These are phyloP conservation scores for Trichocomaceae sp. DNA, from an alignment of 2,329 filamentous ascomycete species.

Conservation along the genomic window DNA sequence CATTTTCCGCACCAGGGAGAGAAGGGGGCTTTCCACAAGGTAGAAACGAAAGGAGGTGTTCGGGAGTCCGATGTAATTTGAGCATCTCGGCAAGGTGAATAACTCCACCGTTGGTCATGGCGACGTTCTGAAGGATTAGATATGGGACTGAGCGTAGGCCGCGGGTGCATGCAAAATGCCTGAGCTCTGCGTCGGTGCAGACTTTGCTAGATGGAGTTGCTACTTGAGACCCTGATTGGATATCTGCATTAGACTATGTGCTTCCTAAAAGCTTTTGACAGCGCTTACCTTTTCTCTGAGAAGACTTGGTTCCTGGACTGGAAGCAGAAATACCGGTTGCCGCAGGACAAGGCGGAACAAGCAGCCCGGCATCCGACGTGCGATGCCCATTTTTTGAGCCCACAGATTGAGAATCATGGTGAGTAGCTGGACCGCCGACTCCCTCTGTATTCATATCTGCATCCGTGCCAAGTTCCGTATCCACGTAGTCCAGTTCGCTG, in stretches of 20 bases:
- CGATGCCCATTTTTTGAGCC: too few species aligned
- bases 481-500: constrained; percentile 28
- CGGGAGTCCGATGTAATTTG: constrained; percentile 22
- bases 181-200: constrained; percentile 15
- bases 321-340: not conserved
- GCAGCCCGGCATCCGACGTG: not conserved
- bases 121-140: constrained; percentile 23
- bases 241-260: not conserved
- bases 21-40: constrained; percentile 22
- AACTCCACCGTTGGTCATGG: constrained; percentile 20
- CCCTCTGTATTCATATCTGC: not conserved
- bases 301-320: not conserved
- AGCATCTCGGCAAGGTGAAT: constrained; percentile 27
- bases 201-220: not conserved
- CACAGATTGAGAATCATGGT: too few species aligned
- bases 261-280: not conserved
- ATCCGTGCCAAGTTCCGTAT: constrained; percentile 18
- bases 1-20: constrained; percentile 16
- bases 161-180: constrained; percentile 26
- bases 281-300: not conserved
- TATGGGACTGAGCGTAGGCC: constrained; percentile 33
- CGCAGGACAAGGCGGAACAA: not conserved
- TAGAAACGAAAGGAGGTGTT: constrained; percentile 25
- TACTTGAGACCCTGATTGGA: not conserved
- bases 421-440: not conserved